Conservation (phyloP, 345 rosid species). For the Cardamine occulta region DNA sequence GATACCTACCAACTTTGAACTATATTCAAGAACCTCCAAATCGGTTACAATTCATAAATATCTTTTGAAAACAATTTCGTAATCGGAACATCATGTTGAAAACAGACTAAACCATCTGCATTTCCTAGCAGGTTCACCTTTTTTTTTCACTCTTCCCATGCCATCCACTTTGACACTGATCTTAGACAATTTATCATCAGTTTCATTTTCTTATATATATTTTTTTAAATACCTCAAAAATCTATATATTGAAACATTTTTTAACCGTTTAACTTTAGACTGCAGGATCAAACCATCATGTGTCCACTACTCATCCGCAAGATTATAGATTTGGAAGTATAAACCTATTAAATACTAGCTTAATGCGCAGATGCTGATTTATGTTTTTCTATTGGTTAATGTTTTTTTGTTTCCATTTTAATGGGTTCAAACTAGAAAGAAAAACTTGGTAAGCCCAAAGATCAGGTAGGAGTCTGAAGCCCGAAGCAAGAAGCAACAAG, state of each 20-base stretch:
- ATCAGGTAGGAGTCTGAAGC: neutral
- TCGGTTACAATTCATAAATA: neutral
- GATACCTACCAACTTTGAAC: neutral
- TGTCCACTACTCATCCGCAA: neutral
- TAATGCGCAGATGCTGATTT: neutral
- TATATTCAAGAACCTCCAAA: neutral
- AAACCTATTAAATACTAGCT: neutral
- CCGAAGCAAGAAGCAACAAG: conserved; percentile 27
- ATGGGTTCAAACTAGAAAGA: neutral
- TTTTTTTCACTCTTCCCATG: neutral
- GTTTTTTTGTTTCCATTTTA: too few relatives aligned
- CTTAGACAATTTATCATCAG: neutral
- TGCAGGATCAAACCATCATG: neutral
- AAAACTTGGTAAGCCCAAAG: conserved; percentile 1
- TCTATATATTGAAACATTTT: neutral
- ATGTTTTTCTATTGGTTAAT: neutral
- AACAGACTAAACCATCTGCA: neutral
- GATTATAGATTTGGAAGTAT: neutral
- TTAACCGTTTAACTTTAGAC: neutral
- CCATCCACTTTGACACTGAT: neutral
- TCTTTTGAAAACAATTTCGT: neutral
- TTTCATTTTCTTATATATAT: neutral
- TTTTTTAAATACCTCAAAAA: neutral
- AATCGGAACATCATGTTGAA: neutral
- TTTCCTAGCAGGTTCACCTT: neutral